phyloP scores from a whole-genome alignment of 768 basidiomycete genomes.

The Cubamyces sp. region DNA sequence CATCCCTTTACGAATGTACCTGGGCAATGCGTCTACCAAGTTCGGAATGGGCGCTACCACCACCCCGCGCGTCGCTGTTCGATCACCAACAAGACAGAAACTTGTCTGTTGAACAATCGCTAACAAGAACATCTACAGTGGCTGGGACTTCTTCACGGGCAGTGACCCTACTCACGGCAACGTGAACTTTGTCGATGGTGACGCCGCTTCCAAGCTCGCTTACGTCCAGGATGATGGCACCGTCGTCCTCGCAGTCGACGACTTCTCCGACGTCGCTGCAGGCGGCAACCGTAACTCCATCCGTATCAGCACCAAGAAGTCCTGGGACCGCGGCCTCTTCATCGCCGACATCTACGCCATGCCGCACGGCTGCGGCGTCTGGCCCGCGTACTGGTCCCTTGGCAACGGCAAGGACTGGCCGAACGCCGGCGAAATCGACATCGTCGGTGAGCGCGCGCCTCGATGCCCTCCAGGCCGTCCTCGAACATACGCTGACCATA shows the following conservation, averaged over 20 bases:
- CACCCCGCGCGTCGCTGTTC: background rate
- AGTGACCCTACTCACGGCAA: slow-evolving; percentile 72
- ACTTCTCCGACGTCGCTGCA: slow-evolving; percentile 47
- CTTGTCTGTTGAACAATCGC: background rate
- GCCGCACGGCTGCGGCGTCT: slow-evolving; percentile 70
- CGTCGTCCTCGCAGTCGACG: slow-evolving; percentile 66
- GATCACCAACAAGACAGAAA: background rate
- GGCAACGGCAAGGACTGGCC: slow-evolving; percentile 35
- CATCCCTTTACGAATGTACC: background rate
- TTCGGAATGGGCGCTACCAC: background rate
- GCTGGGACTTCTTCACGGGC: slow-evolving; percentile 68
- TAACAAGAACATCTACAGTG: slow-evolving; percentile 39
- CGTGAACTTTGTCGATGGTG: slow-evolving; percentile 59
- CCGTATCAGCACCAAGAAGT: slow-evolving; percentile 67
- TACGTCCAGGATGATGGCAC: slow-evolving; percentile 62
- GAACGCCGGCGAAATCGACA: slow-evolving; percentile 34
- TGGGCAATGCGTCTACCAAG: background rate
- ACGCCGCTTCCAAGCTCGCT: slow-evolving; percentile 57
- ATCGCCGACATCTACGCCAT: slow-evolving; percentile 72
- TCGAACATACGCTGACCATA: background rate
- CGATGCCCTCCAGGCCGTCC: background rate
- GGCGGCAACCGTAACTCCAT: slow-evolving; percentile 64
- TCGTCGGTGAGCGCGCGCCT: slow-evolving; percentile 30
- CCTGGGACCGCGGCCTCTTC: slow-evolving; percentile 69
- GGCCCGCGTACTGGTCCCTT: slow-evolving; percentile 60